Conservation (phyloP, 371 early-diverging fungal genomes). For the Smittium culicis region DNA sequence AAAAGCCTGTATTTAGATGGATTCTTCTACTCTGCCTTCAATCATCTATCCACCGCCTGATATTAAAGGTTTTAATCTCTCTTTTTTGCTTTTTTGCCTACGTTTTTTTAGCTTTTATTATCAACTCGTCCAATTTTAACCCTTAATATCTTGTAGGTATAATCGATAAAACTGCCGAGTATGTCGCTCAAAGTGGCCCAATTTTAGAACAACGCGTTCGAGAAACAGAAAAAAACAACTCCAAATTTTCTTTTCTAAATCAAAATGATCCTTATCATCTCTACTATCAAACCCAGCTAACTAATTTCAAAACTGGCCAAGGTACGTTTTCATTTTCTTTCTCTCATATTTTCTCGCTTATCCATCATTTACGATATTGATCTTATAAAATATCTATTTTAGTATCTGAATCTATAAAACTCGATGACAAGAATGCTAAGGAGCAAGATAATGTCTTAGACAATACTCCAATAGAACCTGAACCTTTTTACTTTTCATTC, state of each 20-base stretch:
- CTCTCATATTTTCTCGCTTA: neutral
- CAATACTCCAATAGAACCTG: conserved; percentile 60
- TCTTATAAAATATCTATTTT: neutral
- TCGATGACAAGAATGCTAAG: too few relatives aligned
- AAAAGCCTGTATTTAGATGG: too few relatives aligned
- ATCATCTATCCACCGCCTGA: conserved; percentile 11
- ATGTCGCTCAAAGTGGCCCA: conserved; percentile 64
- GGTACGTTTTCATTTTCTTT: neutral
- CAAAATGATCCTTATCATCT: conserved; percentile 84
- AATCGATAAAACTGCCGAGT: conserved; percentile 77
- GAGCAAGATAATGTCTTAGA: too few relatives aligned
- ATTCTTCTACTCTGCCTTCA: neutral
- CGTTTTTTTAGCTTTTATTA: neutral
- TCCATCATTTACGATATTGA: neutral
- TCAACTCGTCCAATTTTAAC: neutral
- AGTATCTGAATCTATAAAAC: too few relatives aligned
- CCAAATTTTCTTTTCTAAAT: conserved; percentile 83
- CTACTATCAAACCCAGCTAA: conserved; percentile 56
- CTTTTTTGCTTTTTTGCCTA: neutral
- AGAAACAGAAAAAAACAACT: conserved; percentile 69
- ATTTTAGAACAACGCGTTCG: conserved; percentile 79
- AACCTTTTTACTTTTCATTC: conserved; percentile 55
- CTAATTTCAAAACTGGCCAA: conserved; percentile 9
- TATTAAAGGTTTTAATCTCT: conserved; percentile 8
- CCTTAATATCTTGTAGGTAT: conserved; percentile 26